Evolutionary conservation across 2,329 filamentous ascomycete species (phyloP), one percentile per base, ranked within the genome.

Genomic region (Purpureocillium lavendulum): DNA sequence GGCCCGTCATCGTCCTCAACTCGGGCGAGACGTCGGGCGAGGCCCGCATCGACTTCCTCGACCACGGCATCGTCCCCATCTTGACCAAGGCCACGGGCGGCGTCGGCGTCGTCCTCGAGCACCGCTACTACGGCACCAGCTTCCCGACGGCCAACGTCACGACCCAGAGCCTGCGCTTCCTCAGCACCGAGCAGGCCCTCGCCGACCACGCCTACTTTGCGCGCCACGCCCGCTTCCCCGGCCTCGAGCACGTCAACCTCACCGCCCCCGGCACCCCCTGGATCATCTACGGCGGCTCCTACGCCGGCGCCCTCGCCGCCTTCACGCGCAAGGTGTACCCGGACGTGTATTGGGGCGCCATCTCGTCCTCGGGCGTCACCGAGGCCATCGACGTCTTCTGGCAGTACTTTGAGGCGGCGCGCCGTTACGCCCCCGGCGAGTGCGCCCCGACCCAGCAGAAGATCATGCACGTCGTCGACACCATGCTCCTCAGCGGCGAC

Each of bases 121-220:
- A 94, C 54, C 77, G 87, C 24, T 94, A 94, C 67, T 94, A 94
- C 54, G 87, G 87, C 40, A 71, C 70, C 11, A 89, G 84, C 55
- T 80, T 82, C 40, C 86, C 87, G 0, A 75, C 76, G 0, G 57
- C 69, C 1, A 73, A 89, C 51, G 67, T 90, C 32, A 69, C 61
- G 49, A 81, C 77, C 0, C 65, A 84, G 54, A 89, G 76, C 49
- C 62, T 94, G 46, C 80, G 87, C 3, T 94, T 92, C 66, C 65
- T 94, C 52, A 82, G 84, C 1, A 92, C 87, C 0, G 84, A 89
- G 49, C 87, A 94, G 58, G 80, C 87, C 0, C 57, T 94, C 30
- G 87, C 86, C 7, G 87, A 94, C 56, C 78, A 81, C 33, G 84
- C 79, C 2, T 94, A 86, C 60, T 94, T 94, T 60, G 84, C 86